Evolutionary conservation across 169 alveolate genomes (phyloP), one percentile per base, ranked within the genome.

Genomic region (Eimeria acervulina): DNA sequence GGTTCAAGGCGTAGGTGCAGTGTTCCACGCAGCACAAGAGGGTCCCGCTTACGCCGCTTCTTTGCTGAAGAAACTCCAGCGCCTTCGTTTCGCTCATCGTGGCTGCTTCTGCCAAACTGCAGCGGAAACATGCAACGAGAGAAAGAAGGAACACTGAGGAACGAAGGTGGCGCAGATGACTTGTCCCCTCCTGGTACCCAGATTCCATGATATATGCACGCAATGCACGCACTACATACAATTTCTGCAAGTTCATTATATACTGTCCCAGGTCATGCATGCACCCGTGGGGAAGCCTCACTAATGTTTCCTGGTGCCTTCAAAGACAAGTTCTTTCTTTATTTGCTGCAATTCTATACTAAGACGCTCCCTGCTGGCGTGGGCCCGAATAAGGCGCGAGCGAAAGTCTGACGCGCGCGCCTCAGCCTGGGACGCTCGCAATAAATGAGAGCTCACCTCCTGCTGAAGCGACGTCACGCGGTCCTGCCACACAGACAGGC

Each of bases 51-150:
- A 83, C 91, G 51, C 91, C 91, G 44, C 76, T 83, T 26, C 12
- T 52, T 52, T 28, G 76, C 44, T 47, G 74, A 83, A 83, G 55
- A 23, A 83, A 83, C 91, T 83, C 91, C 15, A 83, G n/a, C 31
- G 76, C 91, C 52, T 52, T 38, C 40, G 70, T 23, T n/a, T 83
- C 76, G 91, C 91, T 83, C 91, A 83, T 83, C 74, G 74, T 28
- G 19, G 76, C 36, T 2, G 91, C 91, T 38, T 28, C 74, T 26
- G 55, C 59, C 47, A 83, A 28, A 51, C 91, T 83, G 91, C 47
- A 38, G 40, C 5, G 1, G 36, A 23, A 40, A 13, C 36, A 40
- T n/a, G 61, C 23, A 21, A 38, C 84, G 12, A 17, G 28, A 21
- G 51, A 72, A 23, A 72, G 15, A 33, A 72, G 28, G 12, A 4